Conservation (phyloP, 2,329 filamentous ascomycete genomes). For the Rutstroemia sp. region DNA sequence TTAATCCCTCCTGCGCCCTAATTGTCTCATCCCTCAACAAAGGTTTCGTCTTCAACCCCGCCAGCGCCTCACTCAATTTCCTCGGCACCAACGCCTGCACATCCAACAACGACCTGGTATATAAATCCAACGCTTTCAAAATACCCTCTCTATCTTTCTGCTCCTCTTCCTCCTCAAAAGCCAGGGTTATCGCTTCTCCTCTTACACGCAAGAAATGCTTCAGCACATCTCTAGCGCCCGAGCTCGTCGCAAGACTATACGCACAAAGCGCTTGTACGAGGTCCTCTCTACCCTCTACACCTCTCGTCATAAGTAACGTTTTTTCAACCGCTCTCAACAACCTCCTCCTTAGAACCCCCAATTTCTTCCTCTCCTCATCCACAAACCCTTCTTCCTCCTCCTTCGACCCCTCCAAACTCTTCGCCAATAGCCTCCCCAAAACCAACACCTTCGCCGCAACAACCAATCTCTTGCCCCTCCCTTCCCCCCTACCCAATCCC, state of each 20-base stretch:
- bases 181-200: constrained; percentile 56
- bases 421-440: constrained; percentile 66
- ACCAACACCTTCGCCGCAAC: constrained; percentile 66
- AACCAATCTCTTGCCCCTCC: constrained; percentile 37
- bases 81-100: constrained; percentile 70
- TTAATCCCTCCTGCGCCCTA: constrained; percentile 57
- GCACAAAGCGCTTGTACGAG: constrained; percentile 72
- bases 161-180: constrained; percentile 47
- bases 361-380: constrained; percentile 55
- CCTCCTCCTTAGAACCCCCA: constrained; percentile 54
- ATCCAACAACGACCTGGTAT: constrained; percentile 68
- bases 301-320: constrained; percentile 52
- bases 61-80: constrained; percentile 62
- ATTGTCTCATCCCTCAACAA: constrained; percentile 67
- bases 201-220: constrained; percentile 71
- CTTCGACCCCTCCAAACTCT: constrained; percentile 54
- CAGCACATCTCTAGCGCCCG: constrained; percentile 70
- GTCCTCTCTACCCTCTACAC: constrained; percentile 38
- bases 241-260: constrained; percentile 74
- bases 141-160: constrained; percentile 39
- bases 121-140: constrained; percentile 60
- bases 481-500: constrained; percentile 23
- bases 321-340: constrained; percentile 63
- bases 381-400: constrained; percentile 33
- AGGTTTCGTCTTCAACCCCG: constrained; percentile 59